These are phyloP conservation scores for Juglanconis oblonga DNA, from an alignment of 2,329 filamentous ascomycete species.

Conservation along the genomic window DNA sequence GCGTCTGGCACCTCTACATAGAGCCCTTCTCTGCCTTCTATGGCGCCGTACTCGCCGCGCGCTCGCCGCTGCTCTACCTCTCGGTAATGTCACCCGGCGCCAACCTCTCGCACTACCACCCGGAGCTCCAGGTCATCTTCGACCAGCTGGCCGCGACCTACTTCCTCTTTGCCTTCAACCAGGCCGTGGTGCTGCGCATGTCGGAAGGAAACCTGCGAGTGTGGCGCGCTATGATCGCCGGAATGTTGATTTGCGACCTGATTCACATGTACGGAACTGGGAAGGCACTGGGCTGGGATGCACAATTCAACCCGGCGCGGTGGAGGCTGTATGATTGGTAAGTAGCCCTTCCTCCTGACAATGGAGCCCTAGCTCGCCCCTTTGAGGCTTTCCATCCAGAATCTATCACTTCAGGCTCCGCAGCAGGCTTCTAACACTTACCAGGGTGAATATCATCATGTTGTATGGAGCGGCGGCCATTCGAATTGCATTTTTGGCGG, in stretches of 20 bases:
- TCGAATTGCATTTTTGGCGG: conserved; percentile 34
- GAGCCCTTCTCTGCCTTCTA: conserved; percentile 17
- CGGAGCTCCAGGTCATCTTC: conserved; percentile 24
- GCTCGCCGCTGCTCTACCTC: conserved; percentile 17
- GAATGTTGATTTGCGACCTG: conserved; percentile 26
- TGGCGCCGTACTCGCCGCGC: conserved; percentile 21
- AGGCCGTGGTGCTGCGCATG: conserved; percentile 27
- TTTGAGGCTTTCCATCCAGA: too few relatives aligned
- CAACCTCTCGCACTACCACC: conserved; percentile 18
- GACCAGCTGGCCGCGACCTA: conserved; percentile 29
- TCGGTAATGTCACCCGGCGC: conserved; percentile 11
- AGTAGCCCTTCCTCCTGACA: too few relatives aligned
- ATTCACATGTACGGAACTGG: conserved; percentile 30
- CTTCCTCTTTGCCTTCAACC: conserved; percentile 28
- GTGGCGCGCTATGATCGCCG: conserved; percentile 25
- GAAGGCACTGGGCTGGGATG: conserved; percentile 29
- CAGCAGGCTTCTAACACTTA: too few relatives aligned
- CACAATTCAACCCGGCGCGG: conserved; percentile 22
- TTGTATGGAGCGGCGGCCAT: conserved; percentile 29
- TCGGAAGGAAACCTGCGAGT: conserved; percentile 25
- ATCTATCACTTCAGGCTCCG: too few relatives aligned
- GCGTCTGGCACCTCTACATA: conserved; percentile 15
- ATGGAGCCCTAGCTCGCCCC: too few relatives aligned
- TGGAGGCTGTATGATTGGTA: conserved; percentile 35
- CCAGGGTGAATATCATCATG: conserved; percentile 30